Evolutionary conservation across 2,329 filamentous ascomycete species (phyloP).

Genomic region (Pestalotiopsis sp.): DNA sequence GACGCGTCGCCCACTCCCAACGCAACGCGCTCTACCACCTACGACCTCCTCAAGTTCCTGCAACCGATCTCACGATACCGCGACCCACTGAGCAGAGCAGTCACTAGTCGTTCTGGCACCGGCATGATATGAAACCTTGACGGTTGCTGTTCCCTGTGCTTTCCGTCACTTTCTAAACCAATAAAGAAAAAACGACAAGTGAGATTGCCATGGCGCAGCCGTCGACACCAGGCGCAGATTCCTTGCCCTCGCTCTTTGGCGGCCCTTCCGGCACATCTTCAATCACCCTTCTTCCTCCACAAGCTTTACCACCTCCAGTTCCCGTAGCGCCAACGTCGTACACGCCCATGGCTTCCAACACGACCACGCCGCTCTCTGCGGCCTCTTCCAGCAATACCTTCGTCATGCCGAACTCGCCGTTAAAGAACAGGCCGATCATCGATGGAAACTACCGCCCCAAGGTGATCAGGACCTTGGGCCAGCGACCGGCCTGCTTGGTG

Average conservation of each 20-base stretch:
- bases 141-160: neutral
- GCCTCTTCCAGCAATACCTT: constrained; percentile 76
- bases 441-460: constrained; percentile 79
- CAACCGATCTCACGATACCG: neutral
- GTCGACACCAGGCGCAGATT: constrained; percentile 22
- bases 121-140: neutral
- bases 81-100: neutral
- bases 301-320: constrained; percentile 22
- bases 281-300: constrained; percentile 25
- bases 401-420: constrained; percentile 86
- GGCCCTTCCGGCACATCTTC: constrained; percentile 24
- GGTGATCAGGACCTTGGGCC: constrained; percentile 76
- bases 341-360: constrained; percentile 37
- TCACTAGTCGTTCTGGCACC: neutral
- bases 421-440: constrained; percentile 63
- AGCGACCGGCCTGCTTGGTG: constrained; percentile 89
- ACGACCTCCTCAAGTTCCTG: neutral
- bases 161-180: neutral
- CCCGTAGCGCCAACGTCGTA: constrained; percentile 21
- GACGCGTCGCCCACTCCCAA: neutral
- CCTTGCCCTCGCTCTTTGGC: constrained; percentile 32
- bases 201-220: constrained; percentile 28
- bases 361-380: constrained; percentile 48
- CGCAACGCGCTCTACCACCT: neutral
- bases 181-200: constrained; percentile 20